Base-by-base conservation (phyloP, 2,329 filamentous ascomycete genomes). In the Botrytis fragariae region DNA sequence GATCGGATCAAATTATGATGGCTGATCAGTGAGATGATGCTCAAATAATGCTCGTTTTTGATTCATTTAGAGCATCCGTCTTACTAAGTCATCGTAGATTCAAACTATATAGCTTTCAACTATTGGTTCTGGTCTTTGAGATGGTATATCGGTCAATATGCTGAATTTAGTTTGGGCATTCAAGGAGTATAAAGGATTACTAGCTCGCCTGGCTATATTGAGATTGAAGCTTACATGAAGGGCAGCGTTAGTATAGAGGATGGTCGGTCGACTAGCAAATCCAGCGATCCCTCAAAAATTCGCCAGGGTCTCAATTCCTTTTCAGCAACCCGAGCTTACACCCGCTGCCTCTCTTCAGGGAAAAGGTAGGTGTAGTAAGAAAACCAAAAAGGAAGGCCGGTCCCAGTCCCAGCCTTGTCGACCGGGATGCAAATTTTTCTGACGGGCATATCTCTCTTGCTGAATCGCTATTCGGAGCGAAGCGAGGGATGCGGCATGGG, bases 351-450 rank as follows among this genome's bases (percentile, higher is more conserved):
- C 44, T 48, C 60, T 72, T 32, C 61, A 72, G 37, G 44, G 32
- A 65, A 64, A 29, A 42, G 42, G 57, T 68, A 63, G 69, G 51
- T 57, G 45, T 39, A 59, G 48, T 42, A 16, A 35, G 39, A 67
- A 60, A 57, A 45, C 45, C 68, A 63, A 68, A 72, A 20, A 45
- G 70, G 70, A 60, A 72, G 61, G 61, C 37, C 70, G 54, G 60
- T 32, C 51, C 51, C 51, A 57, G 63, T 39, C 71, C 71, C 62
- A 72, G 71, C 71, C 71, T 72, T 72, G 71, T 70, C 54, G 32
- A 42, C 71, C 29, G 48, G 71, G 71, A 61, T 60, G 22, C 4
- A 61, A 61, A 42, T 18, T 29, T 60, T 42, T 72, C 45, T 51
- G 45, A 65, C 32, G 32, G 45, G 39, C 61, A 54, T 45, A 65